Evolutionary conservation across 1,139 yeast species (phyloP), one percentile per base, ranked within the genome.

Genomic region (Hansenula sp.): DNA sequence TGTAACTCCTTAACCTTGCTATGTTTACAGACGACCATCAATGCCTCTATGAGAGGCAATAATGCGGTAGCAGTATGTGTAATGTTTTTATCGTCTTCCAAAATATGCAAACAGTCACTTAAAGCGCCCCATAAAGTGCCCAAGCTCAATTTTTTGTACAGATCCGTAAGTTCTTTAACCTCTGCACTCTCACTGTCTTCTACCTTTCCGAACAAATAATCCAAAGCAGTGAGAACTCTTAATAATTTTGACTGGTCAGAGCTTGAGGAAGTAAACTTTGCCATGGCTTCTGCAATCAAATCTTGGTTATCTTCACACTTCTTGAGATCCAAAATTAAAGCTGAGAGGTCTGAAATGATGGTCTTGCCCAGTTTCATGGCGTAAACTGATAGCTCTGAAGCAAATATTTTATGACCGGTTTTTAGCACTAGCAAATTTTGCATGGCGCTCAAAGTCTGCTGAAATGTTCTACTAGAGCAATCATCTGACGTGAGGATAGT

Each of bases 11-110:
- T 77, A 5, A 84, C 84, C 52, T 83, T 81, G 54, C 91, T 81
- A 59, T 89, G 95, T 59, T 90, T 91, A 67, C 96, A 90, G 33
- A 93, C 94, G 45, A 91, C 96, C 96, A 93, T 89, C 49, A 93
- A 70, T 0, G 97, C 83, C 62, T 93, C 99, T 53, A 93, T 90
- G 49, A 89, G 65, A 0, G 98, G 98, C 28, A 93, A 70, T 33
- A 91, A 67, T 1, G 90, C 85, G 1, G 96, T 86, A 1, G 96
- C 93, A 40, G 89, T 78, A 49, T 84, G 84, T 12, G 79, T 68
- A 43, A 76, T 63, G 30, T 65, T 63, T 30, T 68, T 63, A 35
- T 70, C 70, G 15, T 72, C 76, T 53, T 79, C 83, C 55, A 89
- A 69, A 8, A 77, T 71, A 38, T 81, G 67, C 52, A 93, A 68